Conservation (phyloP, 805 yeast genomes). For the Komagataella phaffii region DNA sequence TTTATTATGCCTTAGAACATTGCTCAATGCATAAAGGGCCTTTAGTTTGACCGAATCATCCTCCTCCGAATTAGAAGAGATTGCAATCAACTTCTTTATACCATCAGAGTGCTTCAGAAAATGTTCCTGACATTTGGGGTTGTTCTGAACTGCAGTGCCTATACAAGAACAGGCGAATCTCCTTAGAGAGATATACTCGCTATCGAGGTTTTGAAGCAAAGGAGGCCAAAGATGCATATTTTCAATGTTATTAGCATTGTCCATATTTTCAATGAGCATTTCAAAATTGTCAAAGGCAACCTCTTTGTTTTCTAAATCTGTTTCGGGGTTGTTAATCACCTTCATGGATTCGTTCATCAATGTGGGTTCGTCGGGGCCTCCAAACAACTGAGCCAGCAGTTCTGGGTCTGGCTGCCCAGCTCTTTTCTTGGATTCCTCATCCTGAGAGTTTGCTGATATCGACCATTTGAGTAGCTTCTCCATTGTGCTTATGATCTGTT, state of each 20-base stretch:
- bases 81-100: conserved; percentile 26
- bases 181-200: conserved; percentile 30
- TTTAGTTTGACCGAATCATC: conserved; percentile 34
- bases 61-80: conserved; percentile 17
- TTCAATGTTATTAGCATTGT: conserved; percentile 88
- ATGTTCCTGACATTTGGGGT: conserved; percentile 59
- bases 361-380: conserved; percentile 68
- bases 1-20: conserved; percentile 55
- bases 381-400: conserved; percentile 60
- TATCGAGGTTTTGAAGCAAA: conserved; percentile 39
- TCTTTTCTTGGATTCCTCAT: conserved; percentile 48
- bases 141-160: conserved; percentile 91
- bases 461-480: conserved; percentile 92
- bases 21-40: conserved; percentile 67
- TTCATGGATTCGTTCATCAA: conserved; percentile 69
- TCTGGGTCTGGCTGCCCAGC: conserved; percentile 73
- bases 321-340: conserved; percentile 44
- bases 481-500: conserved; percentile 28
- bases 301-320: conserved; percentile 47
- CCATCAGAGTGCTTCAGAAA: conserved; percentile 40
- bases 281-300: conserved; percentile 85
- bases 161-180: conserved; percentile 57
- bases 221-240: conserved; percentile 73
- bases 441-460: conserved; percentile 60
- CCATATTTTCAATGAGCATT: conserved; percentile 85